A percentile compares a stretch with the other conserved stretches of the same genome.
phyloP scores from a whole-genome alignment of 2,329 filamentous ascomycete species.

The Blumeria graminis region DNA sequence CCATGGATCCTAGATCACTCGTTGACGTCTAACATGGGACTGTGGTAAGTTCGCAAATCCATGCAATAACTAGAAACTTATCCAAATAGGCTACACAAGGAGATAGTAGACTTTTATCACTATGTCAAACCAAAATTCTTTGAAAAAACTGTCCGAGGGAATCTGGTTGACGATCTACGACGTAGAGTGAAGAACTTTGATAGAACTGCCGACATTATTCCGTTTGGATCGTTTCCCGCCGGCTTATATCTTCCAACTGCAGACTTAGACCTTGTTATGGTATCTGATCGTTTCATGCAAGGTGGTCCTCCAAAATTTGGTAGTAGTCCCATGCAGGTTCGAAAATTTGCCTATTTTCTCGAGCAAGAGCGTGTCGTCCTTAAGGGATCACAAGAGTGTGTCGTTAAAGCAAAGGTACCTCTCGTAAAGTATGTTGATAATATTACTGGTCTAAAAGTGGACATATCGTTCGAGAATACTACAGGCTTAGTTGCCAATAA shows the following conservation, averaged over 20 bases:
- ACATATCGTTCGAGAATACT: conserved; percentile 84
- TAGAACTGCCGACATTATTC: conserved; percentile 33
- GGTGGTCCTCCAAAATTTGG: conserved; percentile 24
- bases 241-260: conserved; percentile 52
- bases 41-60: conserved; percentile 24
- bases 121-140: conserved; percentile 56
- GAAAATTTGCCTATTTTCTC: conserved; percentile 37
- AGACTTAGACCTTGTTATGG: conserved; percentile 82
- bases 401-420: conserved; percentile 59
- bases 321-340: conserved; percentile 20
- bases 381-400: conserved; percentile 35
- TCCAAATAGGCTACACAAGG: conserved; percentile 52
- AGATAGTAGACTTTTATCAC: conserved; percentile 72
- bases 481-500: conserved; percentile 58
- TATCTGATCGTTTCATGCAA: conserved; percentile 33
- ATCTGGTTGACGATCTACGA: conserved; percentile 47
- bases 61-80: neutral
- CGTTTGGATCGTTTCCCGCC: conserved; percentile 88
- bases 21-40: conserved; percentile 25
- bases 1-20: conserved; percentile 45
- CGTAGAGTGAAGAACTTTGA: conserved; percentile 30
- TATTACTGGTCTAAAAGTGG: conserved; percentile 57
- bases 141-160: conserved; percentile 50
- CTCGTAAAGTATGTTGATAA: conserved; percentile 77
- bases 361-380: conserved; percentile 30